Conservation (phyloP, 2,329 filamentous ascomycete species). For the Amylocarpus encephaloides region DNA sequence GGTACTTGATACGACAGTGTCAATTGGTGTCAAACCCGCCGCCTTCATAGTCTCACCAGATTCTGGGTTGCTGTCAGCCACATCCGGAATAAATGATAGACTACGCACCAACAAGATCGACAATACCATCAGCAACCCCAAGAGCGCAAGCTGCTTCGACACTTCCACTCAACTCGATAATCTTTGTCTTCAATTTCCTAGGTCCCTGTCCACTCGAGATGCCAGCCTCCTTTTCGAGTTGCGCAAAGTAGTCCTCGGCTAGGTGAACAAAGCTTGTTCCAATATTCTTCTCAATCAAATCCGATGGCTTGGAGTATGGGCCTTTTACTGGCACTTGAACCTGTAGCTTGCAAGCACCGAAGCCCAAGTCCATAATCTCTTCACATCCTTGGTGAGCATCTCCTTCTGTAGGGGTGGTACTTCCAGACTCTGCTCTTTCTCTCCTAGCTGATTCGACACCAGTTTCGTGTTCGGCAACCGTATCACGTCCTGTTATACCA, state of each 20-base stretch:
- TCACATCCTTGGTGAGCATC: conserved; percentile 51
- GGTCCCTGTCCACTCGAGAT: conserved; percentile 29
- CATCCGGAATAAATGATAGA: not conserved
- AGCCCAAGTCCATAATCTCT: conserved; percentile 83
- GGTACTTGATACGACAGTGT: conserved; percentile 82
- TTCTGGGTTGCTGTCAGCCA: conserved; percentile 48
- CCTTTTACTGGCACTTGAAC: conserved; percentile 95
- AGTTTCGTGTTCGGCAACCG: conserved; percentile 85
- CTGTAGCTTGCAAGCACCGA: conserved; percentile 86
- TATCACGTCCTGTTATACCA: conserved; percentile 90
- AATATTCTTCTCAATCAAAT: conserved; percentile 86
- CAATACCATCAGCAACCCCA: conserved; percentile 92
- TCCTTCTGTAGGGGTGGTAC: conserved; percentile 36
- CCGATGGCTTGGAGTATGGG: conserved; percentile 57
- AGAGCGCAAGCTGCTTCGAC: conserved; percentile 95
- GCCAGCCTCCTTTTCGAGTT: conserved; percentile 55
- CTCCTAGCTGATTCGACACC: conserved; percentile 45
- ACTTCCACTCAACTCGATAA: conserved; percentile 92
- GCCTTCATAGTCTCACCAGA: conserved; percentile 98
- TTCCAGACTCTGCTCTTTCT: conserved; percentile 42
- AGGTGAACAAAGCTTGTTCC: conserved; percentile 92
- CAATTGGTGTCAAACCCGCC: conserved; percentile 86
- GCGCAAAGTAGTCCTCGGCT: conserved; percentile 74
- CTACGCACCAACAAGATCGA: conserved; percentile 83
- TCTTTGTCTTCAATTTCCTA: conserved; percentile 72